Evolutionary conservation across 345 rosid species (phyloP).

Genomic region (Carallia brachiata): DNA sequence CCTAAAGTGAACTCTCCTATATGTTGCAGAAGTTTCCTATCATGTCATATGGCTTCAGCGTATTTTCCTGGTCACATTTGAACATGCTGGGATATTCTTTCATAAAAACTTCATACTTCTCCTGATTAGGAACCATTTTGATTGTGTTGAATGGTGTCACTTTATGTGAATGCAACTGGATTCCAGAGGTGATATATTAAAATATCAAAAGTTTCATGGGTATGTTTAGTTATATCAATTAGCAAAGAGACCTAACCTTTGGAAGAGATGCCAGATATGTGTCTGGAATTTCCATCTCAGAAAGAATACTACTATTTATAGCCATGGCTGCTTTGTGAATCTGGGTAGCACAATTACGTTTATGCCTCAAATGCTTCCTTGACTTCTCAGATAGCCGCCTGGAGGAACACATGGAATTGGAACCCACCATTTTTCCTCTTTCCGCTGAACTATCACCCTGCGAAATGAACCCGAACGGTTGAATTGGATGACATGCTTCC

Average conservation of each 20-base stretch:
- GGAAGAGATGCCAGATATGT: conserved; percentile 81
- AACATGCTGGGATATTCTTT: too few relatives aligned
- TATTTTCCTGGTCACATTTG: too few relatives aligned
- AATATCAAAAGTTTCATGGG: too few relatives aligned
- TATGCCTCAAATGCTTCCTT: conserved; percentile 61
- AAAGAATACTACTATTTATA: conserved; percentile 71
- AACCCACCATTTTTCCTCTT: conserved; percentile 98
- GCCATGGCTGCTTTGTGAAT: conserved; percentile 98
- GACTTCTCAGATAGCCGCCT: conserved; percentile 75
- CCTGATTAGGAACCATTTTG: too few relatives aligned
- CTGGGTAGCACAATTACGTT: conserved; percentile 71
- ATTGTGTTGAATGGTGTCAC: too few relatives aligned
- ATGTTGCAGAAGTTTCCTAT: too few relatives aligned
- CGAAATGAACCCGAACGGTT: conserved; percentile 70
- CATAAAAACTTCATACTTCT: too few relatives aligned
- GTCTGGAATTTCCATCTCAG: conserved; percentile 90
- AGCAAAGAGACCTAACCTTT: conserved; percentile 48
- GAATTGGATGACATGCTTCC: conserved; percentile 77
- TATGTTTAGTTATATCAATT: background rate
- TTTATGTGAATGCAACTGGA: too few relatives aligned
- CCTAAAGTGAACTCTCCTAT: too few relatives aligned
- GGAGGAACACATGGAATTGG: conserved; percentile 83
- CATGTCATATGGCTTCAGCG: too few relatives aligned
- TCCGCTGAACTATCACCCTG: conserved; percentile 60
- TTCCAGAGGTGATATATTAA: too few relatives aligned